Base-by-base conservation (phyloP, 1,284 basidiomycete species). In the Rhodotorula sp. region DNA sequence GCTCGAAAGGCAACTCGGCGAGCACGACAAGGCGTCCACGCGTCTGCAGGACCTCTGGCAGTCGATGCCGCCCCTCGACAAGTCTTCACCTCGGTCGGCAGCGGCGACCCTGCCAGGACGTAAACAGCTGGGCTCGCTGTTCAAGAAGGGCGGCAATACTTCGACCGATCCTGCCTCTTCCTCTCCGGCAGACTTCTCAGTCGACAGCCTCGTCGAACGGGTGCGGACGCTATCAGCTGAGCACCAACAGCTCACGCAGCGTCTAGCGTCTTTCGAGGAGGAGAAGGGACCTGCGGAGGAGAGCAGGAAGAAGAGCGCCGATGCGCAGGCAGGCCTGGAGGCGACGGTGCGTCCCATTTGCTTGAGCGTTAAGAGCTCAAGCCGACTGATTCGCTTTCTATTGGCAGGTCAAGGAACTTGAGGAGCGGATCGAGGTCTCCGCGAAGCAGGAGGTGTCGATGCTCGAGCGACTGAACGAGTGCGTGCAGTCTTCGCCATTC, bases 381-480 rank as follows among this genome's bases (percentile, higher is more conserved):
- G 4, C 30, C 20, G 56, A 30, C 37, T 5, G 20, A 22, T 2
- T 1, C 5, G 4, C 26, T 0, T 7, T 1, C 26, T 2, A 2
- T 1, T 4, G 5, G 26, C 71, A 75, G 72, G 50, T 76, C 20
- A 65, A 67, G n/a, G 76, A 74, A 26, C 57, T 76, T 26, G 72
- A 72, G 50, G 74, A 75, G 61, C 69, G 74, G 1, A 52, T 75
- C n/a, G 64, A 65, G 40, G 53, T 63, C 5, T 72, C 70, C 46
- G 55, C 67, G 18, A 48, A 69, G 18, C 68, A 75, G 65, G 76
- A 75, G 47, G 72, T 75, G 4, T 31, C 66, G 54, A 74, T 74
- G 74, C 69, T 75, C 22, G 76, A 76, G 55, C 65, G 75, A 26
- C 69, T 76, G 18, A 76, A 76, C 61, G 75, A 76, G 69, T 73